A percentile compares a stretch with the other conserved stretches of the same genome.
Conservation (phyloP, 139 green algal species). For the Diplosphaera chodatii region DNA sequence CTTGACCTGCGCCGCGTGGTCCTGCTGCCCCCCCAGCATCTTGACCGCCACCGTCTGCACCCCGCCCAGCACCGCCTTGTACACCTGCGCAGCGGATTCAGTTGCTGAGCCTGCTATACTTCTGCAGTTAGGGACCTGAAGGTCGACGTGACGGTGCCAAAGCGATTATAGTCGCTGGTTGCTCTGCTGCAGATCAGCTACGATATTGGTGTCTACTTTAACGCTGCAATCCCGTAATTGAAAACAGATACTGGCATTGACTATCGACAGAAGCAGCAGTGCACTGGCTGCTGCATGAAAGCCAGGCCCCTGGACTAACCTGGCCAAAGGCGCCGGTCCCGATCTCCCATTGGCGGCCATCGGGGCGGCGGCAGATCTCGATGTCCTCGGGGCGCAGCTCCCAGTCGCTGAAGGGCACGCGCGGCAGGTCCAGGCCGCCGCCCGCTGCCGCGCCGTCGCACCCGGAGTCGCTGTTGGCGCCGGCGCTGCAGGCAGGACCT, state of each 20-base stretch:
- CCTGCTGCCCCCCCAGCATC: slow-evolving; percentile 5
- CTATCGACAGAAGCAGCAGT: no score
- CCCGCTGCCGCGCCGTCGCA: no score
- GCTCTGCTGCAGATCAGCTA: no score
- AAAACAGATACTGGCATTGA: no score
- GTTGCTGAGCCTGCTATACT: no score
- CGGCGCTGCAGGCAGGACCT: not conserved
- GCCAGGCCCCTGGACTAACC: no score
- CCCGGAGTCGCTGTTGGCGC: not conserved
- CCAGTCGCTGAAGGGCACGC: slow-evolving; percentile 9
- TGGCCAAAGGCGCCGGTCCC: slow-evolving; percentile 27
- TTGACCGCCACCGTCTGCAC: slow-evolving; percentile 29
- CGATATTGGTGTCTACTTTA: no score
- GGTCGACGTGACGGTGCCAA: no score
- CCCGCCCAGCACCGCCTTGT: slow-evolving; percentile 17
- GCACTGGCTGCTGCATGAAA: no score
- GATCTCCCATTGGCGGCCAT: slow-evolving; percentile 30
- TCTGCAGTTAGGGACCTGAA: no score
- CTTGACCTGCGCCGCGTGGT: not conserved
- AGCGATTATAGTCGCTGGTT: no score
- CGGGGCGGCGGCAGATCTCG: slow-evolving; percentile 2
- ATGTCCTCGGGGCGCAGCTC: not conserved
- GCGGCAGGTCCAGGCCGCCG: not conserved
- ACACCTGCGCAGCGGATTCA: slow-evolving; percentile 21
- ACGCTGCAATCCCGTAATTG: no score